A percentile compares a stretch with the other conserved stretches of the same genome.
phyloP scores from a whole-genome alignment of 2,329 filamentous ascomycete genomes.

The Fusarium cicatricum region DNA sequence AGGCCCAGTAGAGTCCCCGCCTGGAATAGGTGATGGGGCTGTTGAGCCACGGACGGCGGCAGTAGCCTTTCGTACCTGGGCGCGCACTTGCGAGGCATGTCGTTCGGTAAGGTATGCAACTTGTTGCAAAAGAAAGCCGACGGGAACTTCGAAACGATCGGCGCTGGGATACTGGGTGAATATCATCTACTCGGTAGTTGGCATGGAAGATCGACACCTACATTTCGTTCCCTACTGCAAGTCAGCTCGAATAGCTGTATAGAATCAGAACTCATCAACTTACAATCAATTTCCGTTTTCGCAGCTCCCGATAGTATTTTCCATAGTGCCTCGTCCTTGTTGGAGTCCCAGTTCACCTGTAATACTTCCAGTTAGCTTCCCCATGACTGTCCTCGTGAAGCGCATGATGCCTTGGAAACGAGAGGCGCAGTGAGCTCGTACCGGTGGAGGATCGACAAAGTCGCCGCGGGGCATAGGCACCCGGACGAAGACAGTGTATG shows the following conservation, averaged over 20 bases:
- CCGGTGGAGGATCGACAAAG: constrained; percentile 90
- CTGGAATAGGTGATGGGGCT: constrained; percentile 65
- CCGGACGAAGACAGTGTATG: constrained; percentile 82
- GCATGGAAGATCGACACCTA: constrained; percentile 54
- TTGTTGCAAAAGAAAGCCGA: constrained; percentile 90
- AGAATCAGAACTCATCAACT: constrained; percentile 36
- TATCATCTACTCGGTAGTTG: constrained; percentile 17
- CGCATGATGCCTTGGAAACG: constrained; percentile 27
- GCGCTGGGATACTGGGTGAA: constrained; percentile 61
- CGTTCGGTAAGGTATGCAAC: constrained; percentile 93
- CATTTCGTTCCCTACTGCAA: constrained; percentile 74
- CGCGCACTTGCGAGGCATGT: constrained; percentile 87
- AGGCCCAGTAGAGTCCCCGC: constrained; percentile 53
- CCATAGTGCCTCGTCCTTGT: constrained; percentile 90
- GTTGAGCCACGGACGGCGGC: constrained; percentile 64
- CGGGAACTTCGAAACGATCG: constrained; percentile 80
- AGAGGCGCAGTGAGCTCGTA: constrained; percentile 52
- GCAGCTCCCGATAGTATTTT: constrained; percentile 84
- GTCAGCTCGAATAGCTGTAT: constrained; percentile 29
- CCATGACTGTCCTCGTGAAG: constrained; percentile 14
- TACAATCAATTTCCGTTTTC: constrained; percentile 89
- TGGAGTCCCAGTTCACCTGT: constrained; percentile 86
- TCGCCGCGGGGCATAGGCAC: constrained; percentile 88
- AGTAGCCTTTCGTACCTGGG: constrained; percentile 83
- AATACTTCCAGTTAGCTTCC: constrained; percentile 36